Base-by-base conservation (phyloP, 768 basidiomycete genomes). In the Boletellus ananiceps region DNA sequence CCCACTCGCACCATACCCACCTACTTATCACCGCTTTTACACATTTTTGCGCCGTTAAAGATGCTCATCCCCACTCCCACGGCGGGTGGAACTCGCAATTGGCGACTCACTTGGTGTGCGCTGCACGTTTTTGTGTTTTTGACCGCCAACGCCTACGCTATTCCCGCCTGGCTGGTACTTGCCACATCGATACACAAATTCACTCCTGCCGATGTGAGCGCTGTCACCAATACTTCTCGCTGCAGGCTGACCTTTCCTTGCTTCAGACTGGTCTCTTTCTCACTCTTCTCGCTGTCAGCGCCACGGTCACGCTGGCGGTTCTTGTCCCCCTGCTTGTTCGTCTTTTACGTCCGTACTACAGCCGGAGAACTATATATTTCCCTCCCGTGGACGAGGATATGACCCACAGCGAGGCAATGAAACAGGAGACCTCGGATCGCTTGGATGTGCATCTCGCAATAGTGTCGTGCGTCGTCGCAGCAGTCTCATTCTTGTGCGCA, bases 31-130 rank as follows among this genome's bases (percentile, higher is more conserved):
- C 15, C 32, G 8, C 34, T 60, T 8, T 38, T 55, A 4, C 35
- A 46, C 34, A 33, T 63, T 9, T 56, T 69, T 6, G 57, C 57
- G 19, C 64, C 64, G 8, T 43, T 69, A 16, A 58, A 56, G 44
- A 34, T 55, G 16, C 47, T 67, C 19, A 23, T 50, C 16, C 64
- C 69, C 2, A 42, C 27, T 21, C 52, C 36, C 31, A 57, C 46
- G 35, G 8, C 35, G 8, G 45, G 50, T 19, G 68, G 64, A 11
- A 50, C 42, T 36, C 56, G 19, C 13, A 68, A 64, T 25, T 67
- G 63, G 65, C 59, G 66, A 29, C 51, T 70, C 16, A 8, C 58
- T 21, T 57, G 58, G 55, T 69, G 68, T 53, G 61, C 59, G 0
- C 39, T 40, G 3, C 68, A 70, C 48, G 49, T 39, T 23, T 49